phyloP scores from a whole-genome alignment of 208 protist genomes.

The Acanthamoeba culbertsoni region DNA sequence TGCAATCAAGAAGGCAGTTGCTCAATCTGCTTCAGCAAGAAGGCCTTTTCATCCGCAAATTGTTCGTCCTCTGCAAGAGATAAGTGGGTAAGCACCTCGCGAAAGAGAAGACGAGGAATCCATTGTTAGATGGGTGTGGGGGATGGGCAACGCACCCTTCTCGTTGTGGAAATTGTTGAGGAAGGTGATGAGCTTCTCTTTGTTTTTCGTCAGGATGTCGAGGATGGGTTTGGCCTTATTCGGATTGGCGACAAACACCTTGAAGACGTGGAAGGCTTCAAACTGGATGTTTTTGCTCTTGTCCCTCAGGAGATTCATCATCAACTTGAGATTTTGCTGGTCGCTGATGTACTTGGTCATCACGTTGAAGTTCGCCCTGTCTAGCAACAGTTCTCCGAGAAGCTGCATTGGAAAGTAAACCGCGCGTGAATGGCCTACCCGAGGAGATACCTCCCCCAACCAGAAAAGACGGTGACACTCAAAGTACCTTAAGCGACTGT shows the following conservation, averaged over 20 bases:
- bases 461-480: background rate
- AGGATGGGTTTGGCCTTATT: slow-evolving; percentile 88
- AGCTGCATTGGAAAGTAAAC: slow-evolving; percentile 73
- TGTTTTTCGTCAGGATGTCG: slow-evolving; percentile 89
- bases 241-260: slow-evolving; percentile 94
- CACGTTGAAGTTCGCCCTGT: slow-evolving; percentile 89
- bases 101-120: background rate
- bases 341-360: slow-evolving; percentile 90
- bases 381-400: slow-evolving; percentile 88
- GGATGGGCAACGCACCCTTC: background rate
- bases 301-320: slow-evolving; percentile 92
- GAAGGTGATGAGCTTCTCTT: slow-evolving; percentile 84
- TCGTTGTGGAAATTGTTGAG: slow-evolving; percentile 54
- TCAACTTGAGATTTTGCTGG: slow-evolving; percentile 87
- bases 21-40: slow-evolving; percentile 51
- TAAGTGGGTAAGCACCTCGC: too few species aligned
- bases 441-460: background rate
- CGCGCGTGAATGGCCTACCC: background rate
- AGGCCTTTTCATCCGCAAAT: slow-evolving; percentile 45
- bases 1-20: background rate
- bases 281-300: slow-evolving; percentile 88
- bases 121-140: background rate
- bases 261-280: slow-evolving; percentile 95
- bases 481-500: slow-evolving; percentile 85
- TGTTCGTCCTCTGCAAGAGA: slow-evolving; percentile 46